Evolutionary conservation across 2,329 filamentous ascomycete genomes (phyloP).

Genomic region (Hymenoscyphus infarciens): DNA sequence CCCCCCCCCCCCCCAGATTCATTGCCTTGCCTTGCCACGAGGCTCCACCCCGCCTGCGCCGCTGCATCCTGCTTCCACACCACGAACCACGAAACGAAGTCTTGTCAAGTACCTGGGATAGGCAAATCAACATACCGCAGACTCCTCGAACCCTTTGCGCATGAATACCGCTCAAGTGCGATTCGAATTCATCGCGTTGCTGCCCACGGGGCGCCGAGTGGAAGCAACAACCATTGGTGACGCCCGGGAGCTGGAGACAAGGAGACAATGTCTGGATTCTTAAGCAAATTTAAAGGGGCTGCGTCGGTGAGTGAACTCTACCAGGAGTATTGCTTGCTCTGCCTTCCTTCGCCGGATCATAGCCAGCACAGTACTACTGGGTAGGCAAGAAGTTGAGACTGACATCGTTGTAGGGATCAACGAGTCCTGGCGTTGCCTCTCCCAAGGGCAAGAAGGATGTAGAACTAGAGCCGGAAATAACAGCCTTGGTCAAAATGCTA

Average conservation of each 20-base stretch:
- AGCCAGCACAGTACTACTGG: not conserved
- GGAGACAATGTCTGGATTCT: slow-evolving; percentile 51
- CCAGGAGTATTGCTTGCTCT: not conserved
- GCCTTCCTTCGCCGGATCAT: not conserved
- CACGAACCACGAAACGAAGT: not conserved
- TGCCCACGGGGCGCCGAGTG: slow-evolving; percentile 22
- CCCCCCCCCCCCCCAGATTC: not conserved
- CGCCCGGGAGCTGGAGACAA: slow-evolving; percentile 9
- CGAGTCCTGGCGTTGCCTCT: slow-evolving; percentile 24
- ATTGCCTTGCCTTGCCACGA: slow-evolving; percentile 6
- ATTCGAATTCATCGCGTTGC: slow-evolving; percentile 18
- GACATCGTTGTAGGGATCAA: slow-evolving; percentile 20
- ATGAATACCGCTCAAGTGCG: slow-evolving; percentile 19
- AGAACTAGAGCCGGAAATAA: slow-evolving; percentile 47
- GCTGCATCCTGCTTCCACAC: slow-evolving; percentile 1
- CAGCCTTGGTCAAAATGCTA: slow-evolving; percentile 70
- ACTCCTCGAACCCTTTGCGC: slow-evolving; percentile 14
- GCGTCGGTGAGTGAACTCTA: slow-evolving; percentile 47
- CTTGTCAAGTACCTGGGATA: not conserved
- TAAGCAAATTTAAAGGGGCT: slow-evolving; percentile 56
- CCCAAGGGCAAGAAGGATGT: slow-evolving; percentile 33
- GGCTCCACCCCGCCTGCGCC: slow-evolving; percentile 13
- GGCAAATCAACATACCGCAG: slow-evolving; percentile 9
- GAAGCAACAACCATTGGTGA: slow-evolving; percentile 13
- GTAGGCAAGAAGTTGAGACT: slow-evolving; percentile 15